A percentile compares a stretch with the other conserved stretches of the same genome.
These are phyloP conservation scores for Zygotorulaspora mrakii DNA, from an alignment of 1,139 yeast genomes.

Conservation along the genomic window DNA sequence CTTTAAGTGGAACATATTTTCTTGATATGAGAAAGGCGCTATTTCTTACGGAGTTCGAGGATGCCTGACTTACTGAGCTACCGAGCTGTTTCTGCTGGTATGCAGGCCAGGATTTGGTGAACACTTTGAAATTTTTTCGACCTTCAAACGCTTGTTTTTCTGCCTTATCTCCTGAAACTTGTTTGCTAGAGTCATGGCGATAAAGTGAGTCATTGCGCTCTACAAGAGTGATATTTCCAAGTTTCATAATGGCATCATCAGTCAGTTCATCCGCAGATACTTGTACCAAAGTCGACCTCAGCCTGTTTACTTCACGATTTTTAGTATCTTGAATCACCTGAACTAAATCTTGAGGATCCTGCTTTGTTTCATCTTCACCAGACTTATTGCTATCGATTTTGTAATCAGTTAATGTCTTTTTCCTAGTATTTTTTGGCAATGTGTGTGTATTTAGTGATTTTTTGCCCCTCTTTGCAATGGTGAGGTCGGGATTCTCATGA, in stretches of 20 bases:
- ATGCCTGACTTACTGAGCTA: conserved; percentile 5
- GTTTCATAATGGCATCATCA: conserved; percentile 32
- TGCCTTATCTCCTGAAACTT: conserved; percentile 2
- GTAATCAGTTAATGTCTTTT: conserved; percentile 8
- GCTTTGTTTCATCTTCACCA: background rate
- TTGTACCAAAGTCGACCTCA: conserved; percentile 25
- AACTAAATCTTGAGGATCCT: conserved; percentile 21
- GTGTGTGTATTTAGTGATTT: too few relatives aligned
- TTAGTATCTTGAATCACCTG: conserved; percentile 37
- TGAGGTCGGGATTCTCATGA: too few relatives aligned
- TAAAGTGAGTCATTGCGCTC: conserved; percentile 26
- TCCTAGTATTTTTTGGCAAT: background rate
- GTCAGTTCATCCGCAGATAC: conserved; percentile 32
- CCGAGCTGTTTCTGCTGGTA: conserved; percentile 10
- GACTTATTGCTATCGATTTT: background rate
- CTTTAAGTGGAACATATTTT: conserved; percentile 24
- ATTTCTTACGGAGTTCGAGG: conserved; percentile 16
- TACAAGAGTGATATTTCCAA: conserved; percentile 36
- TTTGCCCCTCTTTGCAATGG: too few relatives aligned
- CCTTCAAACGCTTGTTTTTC: conserved; percentile 30
- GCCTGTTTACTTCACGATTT: conserved; percentile 32
- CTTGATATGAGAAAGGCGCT: conserved; percentile 30
- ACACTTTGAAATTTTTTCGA: conserved; percentile 39
- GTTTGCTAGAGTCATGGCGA: conserved; percentile 2
- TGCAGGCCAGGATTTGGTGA: conserved; percentile 34